These are phyloP conservation scores for Agrostemma githago DNA, from an alignment of 148 eudicot genomes.

Conservation along the genomic window DNA sequence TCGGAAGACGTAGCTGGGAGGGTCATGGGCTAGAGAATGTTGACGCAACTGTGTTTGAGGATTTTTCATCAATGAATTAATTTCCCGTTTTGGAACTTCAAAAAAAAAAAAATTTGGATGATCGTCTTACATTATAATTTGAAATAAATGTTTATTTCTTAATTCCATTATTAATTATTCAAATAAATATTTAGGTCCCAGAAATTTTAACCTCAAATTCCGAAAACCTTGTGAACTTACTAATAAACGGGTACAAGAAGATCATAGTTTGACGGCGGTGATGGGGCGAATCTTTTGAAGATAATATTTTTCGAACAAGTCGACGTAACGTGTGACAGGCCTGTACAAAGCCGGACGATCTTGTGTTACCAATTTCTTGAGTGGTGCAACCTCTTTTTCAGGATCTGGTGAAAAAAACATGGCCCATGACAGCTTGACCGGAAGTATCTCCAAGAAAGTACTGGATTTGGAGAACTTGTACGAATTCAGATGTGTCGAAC, in stretches of 20 bases:
- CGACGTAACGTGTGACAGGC: constrained; percentile 16
- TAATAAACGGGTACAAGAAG: background rate
- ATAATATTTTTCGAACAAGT: constrained; percentile 17
- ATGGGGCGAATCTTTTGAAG: constrained; percentile 17
- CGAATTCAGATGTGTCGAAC: background rate
- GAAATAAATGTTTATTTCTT: no score
- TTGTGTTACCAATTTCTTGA: constrained; percentile 15
- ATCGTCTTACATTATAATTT: no score
- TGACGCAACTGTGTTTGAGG: no score
- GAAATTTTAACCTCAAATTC: no score
- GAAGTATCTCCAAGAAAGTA: constrained; percentile 20
- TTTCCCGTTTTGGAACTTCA: no score
- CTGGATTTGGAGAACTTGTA: background rate
- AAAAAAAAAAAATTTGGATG: no score
- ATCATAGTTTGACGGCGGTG: constrained; percentile 14
- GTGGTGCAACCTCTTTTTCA: constrained; percentile 24
- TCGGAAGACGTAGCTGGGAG: no score
- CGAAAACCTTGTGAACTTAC: no score
- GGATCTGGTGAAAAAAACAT: constrained; percentile 24
- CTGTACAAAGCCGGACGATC: constrained; percentile 18
- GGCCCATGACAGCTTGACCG: constrained; percentile 37
- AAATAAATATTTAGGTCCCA: no score
- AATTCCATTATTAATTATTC: no score
- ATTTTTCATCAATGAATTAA: no score
- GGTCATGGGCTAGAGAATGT: no score